Evolutionary conservation across 176 grass and related monocot species (phyloP).

Genomic region (Cenchrus fungigraminus): DNA sequence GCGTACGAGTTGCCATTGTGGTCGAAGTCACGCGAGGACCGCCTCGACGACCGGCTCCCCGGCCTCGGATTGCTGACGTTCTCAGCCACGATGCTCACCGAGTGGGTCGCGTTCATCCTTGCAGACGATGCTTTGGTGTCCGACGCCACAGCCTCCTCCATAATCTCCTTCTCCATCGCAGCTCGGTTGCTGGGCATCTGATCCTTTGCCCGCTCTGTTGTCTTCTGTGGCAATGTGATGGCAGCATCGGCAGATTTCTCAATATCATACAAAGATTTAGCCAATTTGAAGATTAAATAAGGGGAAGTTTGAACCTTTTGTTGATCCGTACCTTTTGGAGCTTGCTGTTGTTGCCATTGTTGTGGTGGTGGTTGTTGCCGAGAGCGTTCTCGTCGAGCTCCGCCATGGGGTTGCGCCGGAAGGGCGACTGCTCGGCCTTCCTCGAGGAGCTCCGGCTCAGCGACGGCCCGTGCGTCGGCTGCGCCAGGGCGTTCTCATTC

Average conservation of each 20-base stretch:
- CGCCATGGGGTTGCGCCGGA: constrained; percentile 75
- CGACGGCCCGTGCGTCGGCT: constrained; percentile 47
- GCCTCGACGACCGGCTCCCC: constrained; percentile 60
- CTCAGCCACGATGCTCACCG: constrained; percentile 56
- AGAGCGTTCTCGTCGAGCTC: constrained; percentile 75
- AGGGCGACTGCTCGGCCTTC: constrained; percentile 79
- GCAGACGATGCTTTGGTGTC: constrained; percentile 31
- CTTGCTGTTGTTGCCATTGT: constrained; percentile 37
- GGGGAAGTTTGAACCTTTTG: not conserved
- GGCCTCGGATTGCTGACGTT: constrained; percentile 44
- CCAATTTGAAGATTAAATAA: not conserved
- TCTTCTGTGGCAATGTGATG: constrained; percentile 28
- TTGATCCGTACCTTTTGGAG: constrained; percentile 58
- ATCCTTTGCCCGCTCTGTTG: constrained; percentile 20
- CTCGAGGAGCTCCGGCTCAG: constrained; percentile 84
- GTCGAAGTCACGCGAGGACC: constrained; percentile 81
- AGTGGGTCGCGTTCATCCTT: constrained; percentile 56
- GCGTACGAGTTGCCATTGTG: constrained; percentile 69
- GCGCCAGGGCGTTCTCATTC: constrained; percentile 55
- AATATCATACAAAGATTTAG: not conserved
- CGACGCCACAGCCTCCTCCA: constrained; percentile 31
- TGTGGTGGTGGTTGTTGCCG: constrained; percentile 5
- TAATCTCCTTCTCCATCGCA: constrained; percentile 25
- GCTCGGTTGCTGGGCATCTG: not conserved
- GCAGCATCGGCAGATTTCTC: constrained; percentile 46